Evolutionary conservation across 2,329 filamentous ascomycete genomes (phyloP), one percentile per base, ranked within the genome.

Genomic region (Fusarium lyarnte): DNA sequence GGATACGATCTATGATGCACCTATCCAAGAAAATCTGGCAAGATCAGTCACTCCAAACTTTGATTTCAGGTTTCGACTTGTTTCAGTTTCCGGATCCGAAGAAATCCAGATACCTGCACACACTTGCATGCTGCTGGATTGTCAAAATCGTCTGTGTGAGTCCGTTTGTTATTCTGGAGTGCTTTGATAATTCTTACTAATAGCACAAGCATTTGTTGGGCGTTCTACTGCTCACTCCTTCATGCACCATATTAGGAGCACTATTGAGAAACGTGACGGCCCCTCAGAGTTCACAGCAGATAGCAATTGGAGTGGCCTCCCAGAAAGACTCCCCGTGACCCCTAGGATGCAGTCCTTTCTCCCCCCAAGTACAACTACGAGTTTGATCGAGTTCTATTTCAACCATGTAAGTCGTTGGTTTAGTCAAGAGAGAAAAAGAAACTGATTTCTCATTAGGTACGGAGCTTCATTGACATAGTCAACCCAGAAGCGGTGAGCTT

Each of bases 181-280:
- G 38, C 10, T 8, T 29, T n/a, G 19, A 38, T n/a, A 36, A 27
- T 10, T 39, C 19, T 75, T 77, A 46, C 77, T 65, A 66, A 43
- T 57, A 8, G 25, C 25, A 35, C 2, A 31, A 88, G 87, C 89
- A 29, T 91, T 90, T 69, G 84, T 91, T 67, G 89, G 90, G n/a
- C 88, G 91, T 70, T 89, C 90, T 4, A 88, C 89, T 2, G 88
- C 88, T 1, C 81, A 91, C 10, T 89, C 89, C 1, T 91, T 88
- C 73, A 81, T 91, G 6, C 87, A 91, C 62, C 81, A 89, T 47
- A 85, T 91, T 23, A 87, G 89, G 14, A 87, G 88, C 80, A 86
- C 91, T 72, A 88, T 91, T 19, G 8, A 86, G 88, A 70, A 86
- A 81, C 13, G 84, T 85, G 35, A n/a, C 83, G 89, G 89, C 2